Base-by-base conservation (phyloP, 768 basidiomycete species). In the Suillus subalutaceus region DNA sequence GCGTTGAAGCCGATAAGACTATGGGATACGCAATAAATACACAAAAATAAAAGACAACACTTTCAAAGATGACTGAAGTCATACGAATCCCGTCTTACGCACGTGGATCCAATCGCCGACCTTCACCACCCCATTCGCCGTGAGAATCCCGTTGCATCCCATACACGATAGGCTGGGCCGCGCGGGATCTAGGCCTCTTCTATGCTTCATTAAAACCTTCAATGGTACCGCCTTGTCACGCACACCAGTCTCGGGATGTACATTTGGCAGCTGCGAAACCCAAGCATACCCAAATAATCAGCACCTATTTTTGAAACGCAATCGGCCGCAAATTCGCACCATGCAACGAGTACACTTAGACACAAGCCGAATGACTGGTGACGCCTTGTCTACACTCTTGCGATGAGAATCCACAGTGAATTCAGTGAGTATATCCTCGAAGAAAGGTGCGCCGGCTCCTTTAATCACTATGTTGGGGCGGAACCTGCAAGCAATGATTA, bases 151-250 rank as follows among this genome's bases (percentile, higher is more conserved):
- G 71, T 93, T 90, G 70, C 85, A 85, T 4, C 91, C 91, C 43
- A 93, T 80, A 70, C 89, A 92, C 1, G 91, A 81, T 69, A 82
- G 83, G 77, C 79, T 76, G 66, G 80, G 81, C 1, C 79, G 69
- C 26, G 65, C 72, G 0, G 85, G 84, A 72, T 90, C 86, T 61
- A 89, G 63, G 20, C 88, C 87, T 38, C 75, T 85, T 44, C 91
- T 85, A 74, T 90, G 89, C 79, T 90, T 91, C 85, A 88, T 88
- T 12, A 92, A 72, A 8, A 88, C 84, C 76, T 93, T 92, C 77
- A 80, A 91, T 6, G 92, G 92, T 5, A 93, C 91, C 0, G 90
- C 89, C 18, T 81, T 82, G 71, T 94, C 91, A 23, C 87, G 84
- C 23, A 83, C 74, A 38, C 91, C 92, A 4, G 87, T 88, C 50